Conservation (phyloP, 2,329 filamentous ascomycete genomes). For the Cercospora sojina region DNA sequence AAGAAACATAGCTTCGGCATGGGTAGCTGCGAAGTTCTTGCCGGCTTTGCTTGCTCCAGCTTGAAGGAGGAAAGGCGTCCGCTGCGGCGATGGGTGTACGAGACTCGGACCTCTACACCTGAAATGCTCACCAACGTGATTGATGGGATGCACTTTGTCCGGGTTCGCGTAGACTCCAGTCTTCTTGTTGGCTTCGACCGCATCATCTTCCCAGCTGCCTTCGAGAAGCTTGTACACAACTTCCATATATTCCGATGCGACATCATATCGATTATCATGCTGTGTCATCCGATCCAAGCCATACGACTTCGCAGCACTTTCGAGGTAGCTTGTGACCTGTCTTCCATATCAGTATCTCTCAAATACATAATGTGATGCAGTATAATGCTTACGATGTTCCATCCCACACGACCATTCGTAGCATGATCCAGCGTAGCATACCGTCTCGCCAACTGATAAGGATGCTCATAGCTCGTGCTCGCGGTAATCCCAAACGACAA, state of each 20-base stretch:
- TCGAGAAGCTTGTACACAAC: constrained; percentile 36
- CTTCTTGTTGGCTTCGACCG: constrained; percentile 53
- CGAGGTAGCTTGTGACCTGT: constrained; percentile 49
- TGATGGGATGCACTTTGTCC: constrained; percentile 56
- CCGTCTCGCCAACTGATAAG: constrained; percentile 38
- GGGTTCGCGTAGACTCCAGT: constrained; percentile 60
- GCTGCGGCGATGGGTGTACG: constrained; percentile 57
- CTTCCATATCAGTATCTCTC: not conserved
- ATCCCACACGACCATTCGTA: constrained; percentile 41
- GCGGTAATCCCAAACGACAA: constrained; percentile 43
- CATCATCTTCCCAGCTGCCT: constrained; percentile 34
- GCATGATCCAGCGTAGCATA: constrained; percentile 42
- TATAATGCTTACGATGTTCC: constrained; percentile 44
- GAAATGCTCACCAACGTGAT: constrained; percentile 43
- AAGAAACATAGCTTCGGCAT: constrained; percentile 50
- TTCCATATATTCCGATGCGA: constrained; percentile 49
- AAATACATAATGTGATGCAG: no score
- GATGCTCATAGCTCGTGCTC: constrained; percentile 41
- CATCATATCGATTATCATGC: constrained; percentile 52
- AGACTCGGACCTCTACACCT: constrained; percentile 48
- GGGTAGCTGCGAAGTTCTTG: constrained; percentile 47
- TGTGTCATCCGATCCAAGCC: constrained; percentile 48
- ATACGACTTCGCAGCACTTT: constrained; percentile 51
- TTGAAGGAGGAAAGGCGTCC: constrained; percentile 58
- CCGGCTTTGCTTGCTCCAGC: constrained; percentile 50